These are phyloP conservation scores for Hermanozyma aechmeae DNA, from an alignment of 805 yeast genomes.

Conservation along the genomic window DNA sequence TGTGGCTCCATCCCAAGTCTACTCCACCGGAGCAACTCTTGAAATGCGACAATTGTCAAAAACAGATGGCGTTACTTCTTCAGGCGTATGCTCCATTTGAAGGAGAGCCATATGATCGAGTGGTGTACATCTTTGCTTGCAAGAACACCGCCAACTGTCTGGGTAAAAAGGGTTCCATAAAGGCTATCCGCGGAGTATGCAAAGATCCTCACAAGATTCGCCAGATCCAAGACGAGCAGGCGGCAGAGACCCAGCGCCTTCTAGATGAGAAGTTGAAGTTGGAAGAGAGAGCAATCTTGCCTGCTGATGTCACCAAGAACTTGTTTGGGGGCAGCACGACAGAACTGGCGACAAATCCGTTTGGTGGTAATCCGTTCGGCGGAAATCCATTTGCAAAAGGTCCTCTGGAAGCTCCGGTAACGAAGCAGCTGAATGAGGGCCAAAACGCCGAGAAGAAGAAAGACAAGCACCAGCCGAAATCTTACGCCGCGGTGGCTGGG, in stretches of 20 bases:
- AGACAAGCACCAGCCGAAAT: slow-evolving; percentile 5
- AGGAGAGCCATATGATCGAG: slow-evolving; percentile 65
- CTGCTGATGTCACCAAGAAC: slow-evolving; percentile 32
- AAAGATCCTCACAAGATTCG: slow-evolving; percentile 46
- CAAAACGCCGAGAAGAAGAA: slow-evolving; percentile 2
- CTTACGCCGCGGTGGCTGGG: slow-evolving; percentile 16
- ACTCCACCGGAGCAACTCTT: slow-evolving; percentile 45
- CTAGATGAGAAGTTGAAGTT: slow-evolving; percentile 31
- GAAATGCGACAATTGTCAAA: slow-evolving; percentile 58
- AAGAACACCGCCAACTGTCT: slow-evolving; percentile 46
- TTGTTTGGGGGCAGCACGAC: slow-evolving; percentile 18
- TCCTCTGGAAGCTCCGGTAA: background rate
- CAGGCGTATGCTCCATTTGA: slow-evolving; percentile 81
- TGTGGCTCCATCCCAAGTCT: slow-evolving; percentile 59
- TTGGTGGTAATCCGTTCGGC: slow-evolving; percentile 27
- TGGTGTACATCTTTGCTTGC: slow-evolving; percentile 75
- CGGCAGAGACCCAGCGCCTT: slow-evolving; percentile 17
- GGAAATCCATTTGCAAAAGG: slow-evolving; percentile 7
- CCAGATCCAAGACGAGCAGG: slow-evolving; percentile 26
- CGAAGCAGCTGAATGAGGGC: slow-evolving; percentile 2
- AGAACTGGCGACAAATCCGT: slow-evolving; percentile 30
- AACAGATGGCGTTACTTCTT: slow-evolving; percentile 53
- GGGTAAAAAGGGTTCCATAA: slow-evolving; percentile 58
- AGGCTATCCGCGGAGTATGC: slow-evolving; percentile 68
- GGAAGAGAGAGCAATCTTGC: slow-evolving; percentile 33